Base-by-base conservation (phyloP, 1,284 basidiomycete species). In the Leccinum subrobustum region DNA sequence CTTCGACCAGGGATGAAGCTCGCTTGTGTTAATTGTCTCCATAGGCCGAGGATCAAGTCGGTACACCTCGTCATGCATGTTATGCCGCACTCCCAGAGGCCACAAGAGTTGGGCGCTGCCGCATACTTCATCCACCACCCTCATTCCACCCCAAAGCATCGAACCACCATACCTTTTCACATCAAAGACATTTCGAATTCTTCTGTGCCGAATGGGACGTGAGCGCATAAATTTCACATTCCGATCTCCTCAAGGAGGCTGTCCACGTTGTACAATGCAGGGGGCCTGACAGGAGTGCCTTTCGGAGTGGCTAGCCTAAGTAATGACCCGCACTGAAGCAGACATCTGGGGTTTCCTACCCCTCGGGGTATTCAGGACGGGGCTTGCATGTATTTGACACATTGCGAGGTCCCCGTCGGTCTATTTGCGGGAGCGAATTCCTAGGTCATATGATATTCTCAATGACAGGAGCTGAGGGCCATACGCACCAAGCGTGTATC, bases 111-210 rank as follows among this genome's bases (percentile, higher is more conserved):
- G 48, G 31, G 52, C n/a, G 23, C 56, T 60, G 51, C 58, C 44
- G 58, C 60, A 54, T 33, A 51, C 54, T 66, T 65, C 64, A 56
- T 35, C n/a, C 31, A 52, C 44, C 9, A 29, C 39, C 54, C 54
- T 56, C 42, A 62, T 48, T 57, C 64, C 60, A 65, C 57, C 33
- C 20, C 65, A 63, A 57, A 25, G 55, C 59, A 42, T 53, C 20
- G 54, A 55, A 69, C 57, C 64, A 69, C 69, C 65, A 56, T 50
- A 53, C 23, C 16, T 20, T 31, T 29, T 68, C 60, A 66, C 55
- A 58, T 61, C 70, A 69, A 60, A 6, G 14, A 33, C 42, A 63
- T 61, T 57, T 37, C 37, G 48, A 63, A 57, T 63, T 63, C 52
- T 53, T 47, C 44, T 47, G 39, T 47, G 23, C 33, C 23, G 51